Conservation (phyloP, 495 filamentous ascomycete genomes). For the Amniculicola lignicola region DNA sequence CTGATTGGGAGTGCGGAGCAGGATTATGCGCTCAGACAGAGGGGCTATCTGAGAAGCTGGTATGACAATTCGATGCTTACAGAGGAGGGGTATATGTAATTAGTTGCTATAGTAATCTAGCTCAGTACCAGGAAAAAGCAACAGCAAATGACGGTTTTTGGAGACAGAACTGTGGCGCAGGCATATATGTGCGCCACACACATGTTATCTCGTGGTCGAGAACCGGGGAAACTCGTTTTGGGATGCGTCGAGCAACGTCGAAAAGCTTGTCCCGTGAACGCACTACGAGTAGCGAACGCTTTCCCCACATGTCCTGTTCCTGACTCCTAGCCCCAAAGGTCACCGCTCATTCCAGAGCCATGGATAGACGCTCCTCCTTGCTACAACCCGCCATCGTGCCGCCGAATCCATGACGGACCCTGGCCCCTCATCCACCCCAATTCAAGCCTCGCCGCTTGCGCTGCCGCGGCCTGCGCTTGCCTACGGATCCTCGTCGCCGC, state of each 20-base stretch:
- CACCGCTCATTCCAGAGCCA: too few relatives aligned
- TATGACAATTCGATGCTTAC: constrained; percentile 7
- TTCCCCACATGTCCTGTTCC: too few relatives aligned
- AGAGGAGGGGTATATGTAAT: too few relatives aligned
- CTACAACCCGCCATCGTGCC: too few relatives aligned
- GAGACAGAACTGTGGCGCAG: constrained; percentile 4
- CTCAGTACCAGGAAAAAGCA: too few relatives aligned
- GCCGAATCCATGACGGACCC: constrained; percentile 17
- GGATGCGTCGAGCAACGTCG: not conserved
- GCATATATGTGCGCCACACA: not conserved
- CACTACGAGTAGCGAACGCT: too few relatives aligned
- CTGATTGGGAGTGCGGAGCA: constrained; percentile 4
- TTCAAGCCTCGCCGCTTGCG: constrained; percentile 8
- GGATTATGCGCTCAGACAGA: constrained; percentile 6
- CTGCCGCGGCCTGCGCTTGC: constrained; percentile 20
- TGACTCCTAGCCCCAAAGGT: too few relatives aligned
- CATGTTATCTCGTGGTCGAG: not conserved
- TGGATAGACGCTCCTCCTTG: too few relatives aligned
- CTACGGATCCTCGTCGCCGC: not conserved
- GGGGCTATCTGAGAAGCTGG: constrained; percentile 1
- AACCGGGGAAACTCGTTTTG: not conserved
- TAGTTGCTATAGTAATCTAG: too few relatives aligned
- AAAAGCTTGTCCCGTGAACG: too few relatives aligned
- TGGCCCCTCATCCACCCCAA: not conserved
- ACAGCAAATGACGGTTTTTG: too few relatives aligned